Conservation (phyloP, 225 moss, liverwort and hornwort species). For the Marchantia polymorpha region DNA sequence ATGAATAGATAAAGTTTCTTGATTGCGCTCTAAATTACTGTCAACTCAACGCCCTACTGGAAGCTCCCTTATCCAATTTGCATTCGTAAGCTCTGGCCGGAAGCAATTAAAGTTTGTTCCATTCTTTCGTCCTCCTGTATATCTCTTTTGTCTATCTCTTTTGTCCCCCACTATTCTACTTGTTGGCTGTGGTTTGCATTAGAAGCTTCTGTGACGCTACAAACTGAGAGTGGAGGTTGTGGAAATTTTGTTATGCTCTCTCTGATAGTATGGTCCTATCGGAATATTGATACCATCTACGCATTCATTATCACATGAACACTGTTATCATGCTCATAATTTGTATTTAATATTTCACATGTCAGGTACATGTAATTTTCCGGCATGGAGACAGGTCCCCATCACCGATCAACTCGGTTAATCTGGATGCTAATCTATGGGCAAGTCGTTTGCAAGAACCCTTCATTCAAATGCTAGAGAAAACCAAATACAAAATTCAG, state of each 20-base stretch:
- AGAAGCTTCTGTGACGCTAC: background rate
- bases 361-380: constrained; percentile 22
- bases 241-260: background rate
- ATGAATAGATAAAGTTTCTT: too few relatives aligned
- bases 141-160: background rate
- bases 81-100: too few relatives aligned
- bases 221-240: background rate
- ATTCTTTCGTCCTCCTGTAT: too few relatives aligned
- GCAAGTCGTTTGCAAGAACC: constrained; percentile 47
- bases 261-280: background rate
- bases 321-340: background rate
- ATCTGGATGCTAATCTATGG: constrained; percentile 14
- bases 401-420: background rate
- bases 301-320: background rate
- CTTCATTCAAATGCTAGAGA: constrained; percentile 30
- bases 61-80: too few relatives aligned
- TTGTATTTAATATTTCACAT: background rate
- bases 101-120: too few relatives aligned
- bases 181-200: background rate
- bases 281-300: background rate
- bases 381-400: constrained; percentile 31
- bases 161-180: background rate
- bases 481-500: constrained; percentile 42
- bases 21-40: too few relatives aligned
- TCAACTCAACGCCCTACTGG: too few relatives aligned